Percentiles rank a stretch among this genome's conserved stretches.
Conservation (phyloP, 75 land plant genomes). For the Ceratopteris richardii region DNA sequence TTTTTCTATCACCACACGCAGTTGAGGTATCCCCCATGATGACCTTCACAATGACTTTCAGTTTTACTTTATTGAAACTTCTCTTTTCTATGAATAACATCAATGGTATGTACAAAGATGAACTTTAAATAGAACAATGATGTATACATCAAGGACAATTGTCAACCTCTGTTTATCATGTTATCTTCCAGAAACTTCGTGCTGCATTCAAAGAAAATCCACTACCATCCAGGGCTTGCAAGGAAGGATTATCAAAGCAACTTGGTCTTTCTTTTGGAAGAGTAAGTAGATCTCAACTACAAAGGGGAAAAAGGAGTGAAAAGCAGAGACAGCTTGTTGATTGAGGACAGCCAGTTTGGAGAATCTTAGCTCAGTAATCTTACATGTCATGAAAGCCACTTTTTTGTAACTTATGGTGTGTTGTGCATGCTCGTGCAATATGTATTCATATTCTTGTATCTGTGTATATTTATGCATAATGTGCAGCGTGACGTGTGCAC, state of each 20-base stretch:
- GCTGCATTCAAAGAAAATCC: slow-evolving; percentile 35
- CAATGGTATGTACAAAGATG: too few relatives aligned
- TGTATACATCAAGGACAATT: too few relatives aligned
- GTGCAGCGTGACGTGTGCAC: too few relatives aligned
- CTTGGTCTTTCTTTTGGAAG: slow-evolving; percentile 40
- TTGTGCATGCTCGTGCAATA: not conserved
- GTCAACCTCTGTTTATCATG: too few relatives aligned
- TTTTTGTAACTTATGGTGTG: not conserved
- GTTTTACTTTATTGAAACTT: too few relatives aligned
- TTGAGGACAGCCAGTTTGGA: not conserved
- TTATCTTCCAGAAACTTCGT: slow-evolving; percentile 31
- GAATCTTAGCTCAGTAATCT: not conserved
- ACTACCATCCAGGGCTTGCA: slow-evolving; percentile 47
- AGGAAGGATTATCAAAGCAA: slow-evolving; percentile 45
- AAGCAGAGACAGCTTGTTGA: not conserved
- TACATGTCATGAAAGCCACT: not conserved
- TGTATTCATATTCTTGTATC: too few relatives aligned
- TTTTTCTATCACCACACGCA: slow-evolving; percentile 3
- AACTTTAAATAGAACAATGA: too few relatives aligned
- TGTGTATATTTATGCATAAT: too few relatives aligned
- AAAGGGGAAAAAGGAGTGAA: not conserved
- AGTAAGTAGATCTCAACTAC: slow-evolving; percentile 25
- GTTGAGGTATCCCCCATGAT: slow-evolving; percentile 4
- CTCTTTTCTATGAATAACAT: too few relatives aligned
- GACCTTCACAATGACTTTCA: too few relatives aligned